Base-by-base conservation (phyloP, 148 eudicot genomes). In the Amaranthus hypochondriacus region DNA sequence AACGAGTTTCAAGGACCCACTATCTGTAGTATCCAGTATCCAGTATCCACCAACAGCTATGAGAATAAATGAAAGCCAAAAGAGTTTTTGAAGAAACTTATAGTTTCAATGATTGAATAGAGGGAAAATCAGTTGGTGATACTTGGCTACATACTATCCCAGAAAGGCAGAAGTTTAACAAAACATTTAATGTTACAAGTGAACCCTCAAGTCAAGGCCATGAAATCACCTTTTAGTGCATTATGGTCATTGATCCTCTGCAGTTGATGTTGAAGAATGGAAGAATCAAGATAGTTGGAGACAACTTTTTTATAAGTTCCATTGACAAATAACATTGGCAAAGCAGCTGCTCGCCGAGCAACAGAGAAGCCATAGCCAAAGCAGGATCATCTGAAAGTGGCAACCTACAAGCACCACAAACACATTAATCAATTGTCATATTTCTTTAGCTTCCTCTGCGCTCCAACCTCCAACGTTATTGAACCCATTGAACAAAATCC, bases 281-380 rank as follows among this genome's bases (percentile, higher is more conserved):
- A 82, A 56, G 97, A 89, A 88, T 94, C 98, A 55, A 94, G 95
- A 89, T 87, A 94, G 44, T 91, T 83, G 62, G 95, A 87, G 28
- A 91, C 88, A 77, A 89, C 86, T 79, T 82, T 94, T 74, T 87
- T 87, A 74, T 87, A 94, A 47, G 98, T 91, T 71, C 98, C 98
- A 77, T 94, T 94, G 57, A 94, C 96, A 71, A 91, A 91, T 83
- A 94, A 84, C 83, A 87, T 75, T 4, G 98, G 97, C 48, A 91
- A 95, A 73, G 97, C 96, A 71, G 98, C 91, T 71, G 98, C 92
- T 80, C 95, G 84, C 66, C 97, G 84, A 62, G 98, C 83, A 67
- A 91, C 96, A 70, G 98, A 94, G 83, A 91, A 67, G 98, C 97
- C 97, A 94, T 94, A 46, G 98, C 97, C 84, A 94, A 82, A 68